Base-by-base conservation (phyloP, 2,329 filamentous ascomycete genomes). In the Pseudocercospora crystallina region DNA sequence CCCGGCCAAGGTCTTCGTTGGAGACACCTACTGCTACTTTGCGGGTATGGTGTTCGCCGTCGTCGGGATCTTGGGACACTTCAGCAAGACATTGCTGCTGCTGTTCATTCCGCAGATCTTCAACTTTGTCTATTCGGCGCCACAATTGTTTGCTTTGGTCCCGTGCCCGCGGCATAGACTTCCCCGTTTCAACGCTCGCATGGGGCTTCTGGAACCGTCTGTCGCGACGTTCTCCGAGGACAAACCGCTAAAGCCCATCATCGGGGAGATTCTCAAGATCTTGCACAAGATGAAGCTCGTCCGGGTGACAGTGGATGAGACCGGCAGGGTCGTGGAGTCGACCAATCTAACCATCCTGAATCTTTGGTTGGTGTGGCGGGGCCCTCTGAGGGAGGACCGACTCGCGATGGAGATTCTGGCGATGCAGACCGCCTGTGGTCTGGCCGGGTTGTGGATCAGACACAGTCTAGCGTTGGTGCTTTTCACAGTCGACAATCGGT, bases 1-100 rank as follows among this genome's bases (percentile, higher is more conserved):
- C 68, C 94, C 94, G 0, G 90, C 92, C 17, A 85, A 84, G 63
- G 94, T 97, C 8, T 99, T 99, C 66, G 92, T 97, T 8, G 94
- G 94, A 49, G 94, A 99, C 72, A 99, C 94, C 3, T 99, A 97
- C 79, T 99, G 94, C 80, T 99, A 99, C 75, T 96, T 99, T 71
- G 94, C 94, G 0, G 94, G 94, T 60, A 99, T 99, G 90, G 89
- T 97, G 34, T 99, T 99, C 69, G 94, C 92, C 47, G 91, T 96
- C 38, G 94, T 97, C 59, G 90, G 90, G 57, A 97, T 99, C 65
- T 80, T 96, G 45, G 94, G 94, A 17, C 94, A 99, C 75, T 99
- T 99, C 75, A 95, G 89, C 76, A 99, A 99, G 75, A 99, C 94
- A 1, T 80, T 99, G 39, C 81, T 96, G 49, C 81, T 99, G 43